Base-by-base conservation (phyloP, 1,139 yeast genomes). In the Williopsis jadinii region DNA sequence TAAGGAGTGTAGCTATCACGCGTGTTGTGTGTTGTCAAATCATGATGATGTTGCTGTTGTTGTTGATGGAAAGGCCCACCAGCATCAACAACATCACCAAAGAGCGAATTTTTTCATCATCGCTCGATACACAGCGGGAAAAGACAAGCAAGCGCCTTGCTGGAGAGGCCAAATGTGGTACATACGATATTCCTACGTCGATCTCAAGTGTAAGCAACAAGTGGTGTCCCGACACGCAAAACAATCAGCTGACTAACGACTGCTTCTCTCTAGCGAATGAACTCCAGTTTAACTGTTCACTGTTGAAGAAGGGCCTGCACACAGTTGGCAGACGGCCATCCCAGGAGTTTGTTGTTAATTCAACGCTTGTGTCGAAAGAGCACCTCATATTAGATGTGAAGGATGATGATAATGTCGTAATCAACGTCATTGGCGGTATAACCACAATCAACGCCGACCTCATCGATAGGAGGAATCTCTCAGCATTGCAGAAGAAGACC, bases 281-380 rank as follows among this genome's bases (percentile, higher is more conserved):
- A 27, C 9, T 34, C 13, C 15, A 10, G n/a, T 12, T 10, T 8
- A 24, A 19, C 5, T 32, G 40, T 26, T 31, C 35, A 11, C 12
- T 37, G 28, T 9, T 31, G 32, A 28, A 27, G 30, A 31, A 24
- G 24, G 28, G 29, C 5, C 10, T 10, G 5, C 30, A 36, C 34
- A 19, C 38, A 6, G 9, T 36, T 26, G 38, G 38, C 19, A n/a
- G 38, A n/a, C 19, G 29, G 26, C 24, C 38, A 9, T 13, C 33
- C 6, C 33, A 32, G 28, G 28, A 39, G 26, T 39, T 39, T 32
- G 30, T 19, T 12, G 3, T 32, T 11, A 11, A 14, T 14, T 27
- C 34, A 9, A 11, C 31, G 3, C 36, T 26, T 12, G 41, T 39
- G n/a, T 39, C 41, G 11, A 39, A 35, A 15, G 35, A 39, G 10